Base-by-base conservation (phyloP, 345 rosid genomes). In the Corchorus olitorius region DNA sequence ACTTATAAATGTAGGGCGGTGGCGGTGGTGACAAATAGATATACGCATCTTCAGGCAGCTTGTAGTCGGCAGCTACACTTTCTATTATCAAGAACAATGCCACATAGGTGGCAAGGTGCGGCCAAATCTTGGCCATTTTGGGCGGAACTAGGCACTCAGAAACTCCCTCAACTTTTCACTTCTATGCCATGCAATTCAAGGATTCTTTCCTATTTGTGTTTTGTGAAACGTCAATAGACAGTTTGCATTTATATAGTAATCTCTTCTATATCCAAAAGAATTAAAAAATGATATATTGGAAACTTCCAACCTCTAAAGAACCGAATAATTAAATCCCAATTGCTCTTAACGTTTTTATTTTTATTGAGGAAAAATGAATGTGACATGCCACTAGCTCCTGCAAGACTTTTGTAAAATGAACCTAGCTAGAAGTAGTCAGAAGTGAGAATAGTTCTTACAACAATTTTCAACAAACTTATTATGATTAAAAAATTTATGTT, bases 81-180 rank as follows among this genome's bases (percentile, higher is more conserved):
- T 80, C 77, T 19, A 79, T 72, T 1, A 76, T 4, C 59, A 82
- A 70, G 53, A 81, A 66, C 33, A 84, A 35, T 59, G 83, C 84
- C 69, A 84, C 83, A 72, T 14, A 73, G 15, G 70, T 20, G 15
- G 70, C 33, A 3, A 86, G 56, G 46, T 48, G 76, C 33, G 75
- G 83, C 89, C 84, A 82, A 68, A 72, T 37, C 15, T 68, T 86
- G 43, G 43, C 43, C 43, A 39, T 39, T 39, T 39, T 39, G 19
- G 39, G 15, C 4, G 13, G 53, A 14, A 16, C 7, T 27, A 15
- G 45, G 14, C 60, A 33, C 59, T 50, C 1, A 39, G 43, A 69
- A 33, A 50, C 59, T 49, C 43, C 22, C 17, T 27, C 43, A 19
- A 20, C 13, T 34, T 34, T 8, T 3, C 64, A 37, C 62, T 53